Conservation (phyloP, 371 early-diverging fungal genomes). For the Mortierella sp. region DNA sequence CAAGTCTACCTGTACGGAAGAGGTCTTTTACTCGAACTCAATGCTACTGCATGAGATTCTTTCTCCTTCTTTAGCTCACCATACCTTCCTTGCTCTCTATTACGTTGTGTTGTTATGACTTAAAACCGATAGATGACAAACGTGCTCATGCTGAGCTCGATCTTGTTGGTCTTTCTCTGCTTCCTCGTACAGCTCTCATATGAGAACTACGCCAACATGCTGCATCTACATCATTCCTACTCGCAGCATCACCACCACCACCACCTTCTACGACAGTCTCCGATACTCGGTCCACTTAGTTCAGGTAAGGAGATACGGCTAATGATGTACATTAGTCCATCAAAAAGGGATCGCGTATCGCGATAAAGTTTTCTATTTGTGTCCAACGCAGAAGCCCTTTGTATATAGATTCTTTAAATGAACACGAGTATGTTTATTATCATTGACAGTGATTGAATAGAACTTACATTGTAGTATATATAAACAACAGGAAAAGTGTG, state of each 20-base stretch:
- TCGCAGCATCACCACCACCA: constrained; percentile 24
- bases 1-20: constrained; percentile 33
- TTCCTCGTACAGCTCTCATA: constrained; percentile 49
- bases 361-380: background rate
- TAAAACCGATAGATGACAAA: constrained; percentile 37
- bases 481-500: background rate
- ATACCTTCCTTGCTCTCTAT: no score
- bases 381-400: background rate
- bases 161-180: constrained; percentile 46
- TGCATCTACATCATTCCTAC: constrained; percentile 37
- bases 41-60: no score
- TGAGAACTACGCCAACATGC: constrained; percentile 49
- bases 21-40: no score
- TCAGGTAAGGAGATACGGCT: constrained; percentile 23
- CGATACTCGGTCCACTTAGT: constrained; percentile 27
- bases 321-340: background rate
- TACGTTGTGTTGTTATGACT: no score
- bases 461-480: no score
- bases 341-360: background rate
- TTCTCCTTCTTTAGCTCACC: no score
- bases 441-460: background rate
- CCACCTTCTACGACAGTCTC: constrained; percentile 21
- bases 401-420: background rate
- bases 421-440: background rate
- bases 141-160: constrained; percentile 49